Percentiles rank a stretch among this genome's conserved stretches.
Evolutionary conservation across 768 basidiomycete species (phyloP).

Genomic region (Lactarius vividus): DNA sequence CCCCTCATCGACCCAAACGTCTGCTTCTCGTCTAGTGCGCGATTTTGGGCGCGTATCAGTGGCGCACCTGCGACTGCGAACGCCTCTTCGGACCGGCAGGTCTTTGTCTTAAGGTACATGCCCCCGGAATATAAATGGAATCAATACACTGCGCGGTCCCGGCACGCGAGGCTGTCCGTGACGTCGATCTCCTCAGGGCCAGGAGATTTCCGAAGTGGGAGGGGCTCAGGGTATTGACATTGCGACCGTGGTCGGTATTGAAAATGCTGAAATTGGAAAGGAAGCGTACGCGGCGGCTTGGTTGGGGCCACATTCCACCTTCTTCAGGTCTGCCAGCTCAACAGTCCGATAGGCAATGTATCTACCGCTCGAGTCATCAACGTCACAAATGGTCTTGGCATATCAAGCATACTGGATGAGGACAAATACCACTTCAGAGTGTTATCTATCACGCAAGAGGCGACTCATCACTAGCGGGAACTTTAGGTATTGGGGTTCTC

Average conservation of each 20-base stretch:
- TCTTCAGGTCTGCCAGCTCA: conserved; percentile 52
- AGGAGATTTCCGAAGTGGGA: conserved; percentile 33
- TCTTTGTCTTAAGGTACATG: too few species aligned
- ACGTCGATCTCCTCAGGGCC: conserved; percentile 26
- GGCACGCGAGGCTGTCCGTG: background rate
- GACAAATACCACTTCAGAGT: background rate
- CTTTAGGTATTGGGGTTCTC: background rate
- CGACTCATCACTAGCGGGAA: background rate
- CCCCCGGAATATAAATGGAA: too few species aligned
- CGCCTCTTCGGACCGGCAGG: too few species aligned
- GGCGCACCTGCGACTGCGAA: background rate
- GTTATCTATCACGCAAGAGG: background rate
- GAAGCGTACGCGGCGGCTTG: conserved; percentile 37
- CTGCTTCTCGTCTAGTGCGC: background rate
- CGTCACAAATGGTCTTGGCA: background rate
- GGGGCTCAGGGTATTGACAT: conserved; percentile 34
- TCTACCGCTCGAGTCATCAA: conserved; percentile 30
- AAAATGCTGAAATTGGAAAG: conserved; percentile 30
- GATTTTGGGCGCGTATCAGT: conserved; percentile 9
- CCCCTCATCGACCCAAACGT: background rate
- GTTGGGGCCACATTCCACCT: conserved; percentile 47
- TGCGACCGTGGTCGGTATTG: conserved; percentile 36
- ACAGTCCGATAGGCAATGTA: conserved; percentile 46
- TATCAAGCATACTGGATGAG: background rate
- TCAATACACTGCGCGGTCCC: background rate